Evolutionary conservation across 768 basidiomycete genomes (phyloP).

Genomic region (Coprinopsis sp.): DNA sequence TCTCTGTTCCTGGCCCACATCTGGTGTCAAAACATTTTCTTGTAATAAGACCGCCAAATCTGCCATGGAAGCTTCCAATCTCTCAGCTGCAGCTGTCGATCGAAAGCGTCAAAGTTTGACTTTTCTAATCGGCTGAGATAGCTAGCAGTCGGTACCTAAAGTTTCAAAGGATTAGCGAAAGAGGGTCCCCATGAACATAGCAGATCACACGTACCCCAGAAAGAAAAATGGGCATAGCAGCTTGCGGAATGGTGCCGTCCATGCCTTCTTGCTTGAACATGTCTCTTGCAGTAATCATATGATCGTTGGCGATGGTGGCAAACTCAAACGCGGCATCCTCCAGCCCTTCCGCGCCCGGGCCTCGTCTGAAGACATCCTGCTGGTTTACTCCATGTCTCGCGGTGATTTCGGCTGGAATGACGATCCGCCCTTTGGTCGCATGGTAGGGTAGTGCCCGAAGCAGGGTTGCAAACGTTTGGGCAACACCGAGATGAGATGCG

Average conservation of each 20-base stretch:
- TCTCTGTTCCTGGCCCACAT: conserved; percentile 15
- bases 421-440: conserved; percentile 61
- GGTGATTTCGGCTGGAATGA: conserved; percentile 79
- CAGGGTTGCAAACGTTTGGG: conserved; percentile 66
- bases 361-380: conserved; percentile 69
- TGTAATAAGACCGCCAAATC: conserved; percentile 46
- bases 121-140: conserved; percentile 65
- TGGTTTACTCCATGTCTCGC: conserved; percentile 73
- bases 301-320: conserved; percentile 76
- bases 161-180: conserved; percentile 14
- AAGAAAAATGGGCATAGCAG: conserved; percentile 68
- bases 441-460: conserved; percentile 78
- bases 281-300: conserved; percentile 67
- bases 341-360: conserved; percentile 51
- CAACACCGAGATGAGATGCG: conserved; percentile 75
- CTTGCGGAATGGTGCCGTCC: conserved; percentile 47
- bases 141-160: conserved; percentile 60
- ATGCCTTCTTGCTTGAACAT: conserved; percentile 52
- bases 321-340: conserved; percentile 81
- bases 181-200: conserved; percentile 13
- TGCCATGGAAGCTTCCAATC: conserved; percentile 79
- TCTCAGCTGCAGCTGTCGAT: conserved; percentile 54
- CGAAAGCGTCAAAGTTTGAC: conserved; percentile 68
- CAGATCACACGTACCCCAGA: conserved; percentile 51
- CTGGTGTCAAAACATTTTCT: conserved; percentile 31